Conservation (phyloP, 306 rosid species). For the Cicer arietinum region DNA sequence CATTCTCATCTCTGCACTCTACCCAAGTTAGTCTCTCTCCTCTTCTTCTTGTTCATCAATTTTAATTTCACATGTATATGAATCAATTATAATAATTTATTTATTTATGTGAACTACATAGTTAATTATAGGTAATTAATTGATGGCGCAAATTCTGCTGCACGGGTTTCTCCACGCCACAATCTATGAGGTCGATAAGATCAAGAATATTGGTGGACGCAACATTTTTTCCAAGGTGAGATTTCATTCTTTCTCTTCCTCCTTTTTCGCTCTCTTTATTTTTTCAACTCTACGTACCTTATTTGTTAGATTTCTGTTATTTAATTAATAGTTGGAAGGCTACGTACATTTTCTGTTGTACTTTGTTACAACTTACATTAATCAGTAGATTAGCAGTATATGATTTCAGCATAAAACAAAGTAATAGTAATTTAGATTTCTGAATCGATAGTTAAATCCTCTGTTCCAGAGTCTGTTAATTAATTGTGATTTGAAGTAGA, state of each 20-base stretch:
- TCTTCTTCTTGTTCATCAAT: neutral
- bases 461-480: neutral
- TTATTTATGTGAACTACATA: too few relatives aligned
- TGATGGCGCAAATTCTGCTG: slow-evolving; percentile 72
- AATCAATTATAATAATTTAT: too few relatives aligned
- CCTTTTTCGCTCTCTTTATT: neutral
- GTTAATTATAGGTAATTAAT: slow-evolving; percentile 53
- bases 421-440: neutral
- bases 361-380: neutral
- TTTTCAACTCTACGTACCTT: neutral
- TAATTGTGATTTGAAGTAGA: neutral
- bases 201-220: slow-evolving; percentile 16
- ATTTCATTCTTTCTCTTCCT: neutral
- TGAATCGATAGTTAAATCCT: neutral
- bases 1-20: slow-evolving; percentile 7
- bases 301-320: neutral
- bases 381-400: too few relatives aligned
- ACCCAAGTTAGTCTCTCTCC: neutral
- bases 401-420: too few relatives aligned
- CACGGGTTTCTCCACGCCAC: slow-evolving; percentile 94
- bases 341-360: neutral
- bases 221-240: slow-evolving; percentile 43
- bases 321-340: neutral
- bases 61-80: neutral
- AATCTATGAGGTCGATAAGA: slow-evolving; percentile 73